Base-by-base conservation (phyloP, 306 rosid species). In the Rosa rugosa region DNA sequence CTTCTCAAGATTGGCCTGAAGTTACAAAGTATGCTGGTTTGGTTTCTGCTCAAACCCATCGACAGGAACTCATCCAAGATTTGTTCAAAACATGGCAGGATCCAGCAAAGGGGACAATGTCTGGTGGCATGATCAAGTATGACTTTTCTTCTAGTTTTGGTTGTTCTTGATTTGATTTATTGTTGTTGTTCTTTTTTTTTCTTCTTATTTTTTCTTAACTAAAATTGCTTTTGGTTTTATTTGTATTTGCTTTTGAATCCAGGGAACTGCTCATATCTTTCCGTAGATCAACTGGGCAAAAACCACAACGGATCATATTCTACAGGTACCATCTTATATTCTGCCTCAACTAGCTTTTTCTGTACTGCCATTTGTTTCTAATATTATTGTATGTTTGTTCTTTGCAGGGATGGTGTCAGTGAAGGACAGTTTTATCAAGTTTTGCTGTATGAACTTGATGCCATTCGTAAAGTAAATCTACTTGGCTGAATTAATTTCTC, bases 191-290 rank as follows among this genome's bases (percentile, higher is more conserved):
- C 8, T 14, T 4, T 12, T 4, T 0, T 1, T 3, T 38, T 3
- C 4, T 2, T 3, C 5, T 5, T 18, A 0, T 14, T 36, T 14
- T 34, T 8, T 18, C 11, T 7, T 8, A 16, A 63, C 69, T 57
- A 14, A 41, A 73, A 16, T 54, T 14, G 1, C 17, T 53, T 49
- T 0, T 13, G 41, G 25, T 11, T 25, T 71, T 2, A 20, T 62
- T 10, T 62, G 14, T 42, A 1, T 75, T 44, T 8, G 63, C 50
- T 78, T 65, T 38, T 60, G 40, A 7, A 75, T 45, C 41, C 87
- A 95, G 99, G 87, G 99, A 95, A n/a, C 93, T 95, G 23, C 99
- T 95, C 79, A 93, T 93, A 81, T 95, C 99, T 63, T 95, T 95
- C 87, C 86, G 98, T n/a, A 87, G 96, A 81, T 97, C 98, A 51